Conservation (phyloP, 306 rosid species). For the Prunus campanulata region DNA sequence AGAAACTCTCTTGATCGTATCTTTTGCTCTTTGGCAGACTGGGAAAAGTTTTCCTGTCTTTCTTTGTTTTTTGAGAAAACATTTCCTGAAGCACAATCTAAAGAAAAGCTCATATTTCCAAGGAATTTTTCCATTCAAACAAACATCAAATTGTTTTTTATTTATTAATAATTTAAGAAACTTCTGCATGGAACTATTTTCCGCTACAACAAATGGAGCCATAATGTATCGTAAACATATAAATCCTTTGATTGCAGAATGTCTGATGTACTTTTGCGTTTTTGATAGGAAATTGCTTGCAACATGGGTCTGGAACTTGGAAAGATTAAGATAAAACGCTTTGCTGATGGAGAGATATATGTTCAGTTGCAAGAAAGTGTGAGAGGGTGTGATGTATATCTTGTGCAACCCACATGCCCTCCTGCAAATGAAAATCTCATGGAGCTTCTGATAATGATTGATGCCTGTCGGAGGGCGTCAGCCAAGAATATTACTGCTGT, state of each 20-base stretch:
- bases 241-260: not conserved
- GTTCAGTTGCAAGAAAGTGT: conserved; percentile 98
- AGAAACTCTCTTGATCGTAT: not conserved
- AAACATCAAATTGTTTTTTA: not conserved
- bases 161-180: not conserved
- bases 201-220: not conserved
- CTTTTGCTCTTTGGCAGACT: not conserved
- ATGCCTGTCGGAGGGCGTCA: conserved; percentile 93
- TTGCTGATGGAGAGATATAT: conserved; percentile 94
- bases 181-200: not conserved
- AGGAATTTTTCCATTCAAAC: not conserved
- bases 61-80: not conserved
- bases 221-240: not conserved
- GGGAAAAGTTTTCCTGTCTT: not conserved
- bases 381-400: conserved; percentile 90
- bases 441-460: conserved; percentile 96
- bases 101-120: not conserved
- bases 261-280: conserved; percentile 13
- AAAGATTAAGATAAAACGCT: conserved; percentile 84
- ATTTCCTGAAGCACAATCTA: not conserved
- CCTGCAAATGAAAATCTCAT: conserved; percentile 93
- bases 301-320: conserved; percentile 93
- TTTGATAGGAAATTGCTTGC: conserved; percentile 80
- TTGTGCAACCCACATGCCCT: conserved; percentile 97
- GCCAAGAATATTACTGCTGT: conserved; percentile 94